Conservation (phyloP, 768 basidiomycete genomes). For the Collybiopsis confluens region DNA sequence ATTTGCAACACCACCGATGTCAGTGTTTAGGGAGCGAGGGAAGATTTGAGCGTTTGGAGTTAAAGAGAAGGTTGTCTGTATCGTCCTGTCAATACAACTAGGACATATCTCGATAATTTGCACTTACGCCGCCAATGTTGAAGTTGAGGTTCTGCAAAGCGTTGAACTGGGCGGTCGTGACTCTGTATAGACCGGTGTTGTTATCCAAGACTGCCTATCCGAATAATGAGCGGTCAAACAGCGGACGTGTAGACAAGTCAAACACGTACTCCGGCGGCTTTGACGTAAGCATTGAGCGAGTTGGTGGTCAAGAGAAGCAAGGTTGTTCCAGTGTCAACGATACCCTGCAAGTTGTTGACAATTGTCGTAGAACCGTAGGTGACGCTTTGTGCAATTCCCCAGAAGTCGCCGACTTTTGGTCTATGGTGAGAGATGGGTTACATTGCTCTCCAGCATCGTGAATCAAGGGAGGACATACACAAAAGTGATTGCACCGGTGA, state of each 20-base stretch:
- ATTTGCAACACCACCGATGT: slow-evolving; percentile 26
- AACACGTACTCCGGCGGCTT: slow-evolving; percentile 33
- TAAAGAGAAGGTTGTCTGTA: slow-evolving; percentile 28
- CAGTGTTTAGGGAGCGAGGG: slow-evolving; percentile 30
- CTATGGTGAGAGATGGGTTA: background rate
- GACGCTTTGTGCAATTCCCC: slow-evolving; percentile 59
- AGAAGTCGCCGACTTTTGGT: slow-evolving; percentile 35
- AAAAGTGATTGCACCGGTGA: slow-evolving; percentile 39
- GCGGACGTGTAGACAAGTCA: background rate
- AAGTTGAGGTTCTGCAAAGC: slow-evolving; percentile 56
- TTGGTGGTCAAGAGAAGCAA: slow-evolving; percentile 45
- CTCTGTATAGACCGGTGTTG: slow-evolving; percentile 45
- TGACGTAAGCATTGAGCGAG: slow-evolving; percentile 39
- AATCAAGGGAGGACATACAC: slow-evolving; percentile 23
- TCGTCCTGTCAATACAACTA: background rate
- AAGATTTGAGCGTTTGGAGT: slow-evolving; percentile 39
- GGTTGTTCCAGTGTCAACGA: slow-evolving; percentile 59
- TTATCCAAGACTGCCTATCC: slow-evolving; percentile 27
- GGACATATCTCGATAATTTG: background rate
- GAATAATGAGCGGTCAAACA: background rate
- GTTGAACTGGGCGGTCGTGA: slow-evolving; percentile 48
- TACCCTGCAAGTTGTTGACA: slow-evolving; percentile 44
- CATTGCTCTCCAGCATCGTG: no score
- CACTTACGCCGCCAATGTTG: slow-evolving; percentile 39
- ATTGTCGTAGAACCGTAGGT: slow-evolving; percentile 45